Base-by-base conservation (phyloP, 1,284 basidiomycete genomes). In the Erythrobasidium hasegawianum region DNA sequence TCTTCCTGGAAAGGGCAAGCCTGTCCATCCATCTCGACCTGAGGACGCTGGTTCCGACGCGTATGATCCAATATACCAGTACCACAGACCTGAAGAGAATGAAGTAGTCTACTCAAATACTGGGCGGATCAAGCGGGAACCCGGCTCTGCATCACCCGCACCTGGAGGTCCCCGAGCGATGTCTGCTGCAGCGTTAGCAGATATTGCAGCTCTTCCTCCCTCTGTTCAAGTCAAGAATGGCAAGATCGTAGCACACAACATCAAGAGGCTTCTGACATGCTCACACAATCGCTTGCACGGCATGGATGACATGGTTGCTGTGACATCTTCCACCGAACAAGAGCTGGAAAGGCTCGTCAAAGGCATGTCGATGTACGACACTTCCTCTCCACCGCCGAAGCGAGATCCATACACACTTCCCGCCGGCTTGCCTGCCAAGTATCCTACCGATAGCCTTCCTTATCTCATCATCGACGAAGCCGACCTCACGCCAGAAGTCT, bases 1-100 rank as follows among this genome's bases (percentile, higher is more conserved):
- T 59, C 75, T 76, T 47, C 29, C 26, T n/a, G 55, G 4, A 57
- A 33, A 26, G 18, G 43, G 33, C 45, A 18, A 53, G 1, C 57
- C 20, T 24, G 13, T 40, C 9, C 43, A 40, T 55, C 43, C 59
- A 24, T 56, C 58, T 20, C 18, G 33, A 55, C 18, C 43, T 59
- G 24, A 14, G 43, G 24, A 33, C 33, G 33, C 33, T 33, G 4
- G 33, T 33, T 11, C 33, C 4, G 33, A 33, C 4, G 33, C 33
- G 11, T 33, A 33, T 11, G 33, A 33, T 11, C 11, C 33, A 4
- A 11, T 11, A 11, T 33, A 33, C 33, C 33, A 33, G 11, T 33
- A 33, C 11, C 33, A 33, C 4, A 33, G 11, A 33, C 5, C 33
- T 33, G 33, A 33, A 33, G 33, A 33, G 5, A 33, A 33, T 11